Conservation (phyloP, 2,329 filamentous ascomycete species). For the Colletotrichum acutatum region DNA sequence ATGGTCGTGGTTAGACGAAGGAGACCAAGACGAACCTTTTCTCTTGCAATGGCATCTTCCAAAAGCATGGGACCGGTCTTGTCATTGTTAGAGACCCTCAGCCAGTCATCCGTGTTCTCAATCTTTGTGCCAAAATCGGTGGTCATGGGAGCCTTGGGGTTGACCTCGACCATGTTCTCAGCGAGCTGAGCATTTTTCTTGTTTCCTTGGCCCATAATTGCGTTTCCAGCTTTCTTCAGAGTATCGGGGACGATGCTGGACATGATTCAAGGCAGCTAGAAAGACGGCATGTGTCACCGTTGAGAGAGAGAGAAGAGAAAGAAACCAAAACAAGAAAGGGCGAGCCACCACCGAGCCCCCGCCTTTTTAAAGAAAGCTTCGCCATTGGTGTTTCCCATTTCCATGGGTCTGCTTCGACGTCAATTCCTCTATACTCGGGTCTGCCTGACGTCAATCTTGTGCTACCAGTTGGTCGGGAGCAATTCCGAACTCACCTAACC, state of each 20-base stretch:
- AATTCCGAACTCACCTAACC: too few relatives aligned
- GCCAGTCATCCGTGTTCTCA: conserved; percentile 80
- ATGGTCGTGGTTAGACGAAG: neutral
- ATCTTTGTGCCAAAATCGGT: conserved; percentile 83
- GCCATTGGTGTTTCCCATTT: neutral
- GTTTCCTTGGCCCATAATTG: conserved; percentile 52
- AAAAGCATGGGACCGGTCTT: conserved; percentile 74
- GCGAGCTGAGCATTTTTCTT: conserved; percentile 73
- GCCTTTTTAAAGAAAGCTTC: neutral
- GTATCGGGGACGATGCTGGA: conserved; percentile 43
- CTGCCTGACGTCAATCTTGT: conserved; percentile 28
- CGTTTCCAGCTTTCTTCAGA: conserved; percentile 52
- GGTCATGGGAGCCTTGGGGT: conserved; percentile 71
- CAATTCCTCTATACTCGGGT: neutral
- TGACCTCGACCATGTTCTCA: conserved; percentile 67
- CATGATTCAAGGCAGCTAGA: neutral
- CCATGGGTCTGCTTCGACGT: neutral
- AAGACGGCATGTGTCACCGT: neutral
- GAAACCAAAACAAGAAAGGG: neutral
- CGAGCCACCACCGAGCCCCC: neutral
- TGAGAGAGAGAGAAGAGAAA: neutral
- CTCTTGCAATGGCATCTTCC: conserved; percentile 77
- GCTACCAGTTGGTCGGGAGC: too few relatives aligned
- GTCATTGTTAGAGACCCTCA: conserved; percentile 71
- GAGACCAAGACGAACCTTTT: conserved; percentile 66